Evolutionary conservation across 2,329 filamentous ascomycete species (phyloP).

Genomic region (Monosporascus sp.): DNA sequence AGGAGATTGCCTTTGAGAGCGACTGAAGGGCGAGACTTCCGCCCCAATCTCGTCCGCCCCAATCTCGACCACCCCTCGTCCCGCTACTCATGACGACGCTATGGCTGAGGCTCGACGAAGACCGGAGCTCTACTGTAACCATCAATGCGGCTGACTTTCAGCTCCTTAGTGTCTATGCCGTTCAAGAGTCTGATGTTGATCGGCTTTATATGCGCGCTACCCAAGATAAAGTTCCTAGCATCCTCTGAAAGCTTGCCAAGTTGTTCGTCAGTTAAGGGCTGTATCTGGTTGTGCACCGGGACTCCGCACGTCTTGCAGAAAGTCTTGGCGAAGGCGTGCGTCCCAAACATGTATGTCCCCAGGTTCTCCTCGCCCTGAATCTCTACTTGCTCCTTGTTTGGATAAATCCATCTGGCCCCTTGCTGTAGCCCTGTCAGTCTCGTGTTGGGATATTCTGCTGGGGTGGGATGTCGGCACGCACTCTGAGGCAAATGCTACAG

Average conservation of each 20-base stretch:
- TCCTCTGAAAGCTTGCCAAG: constrained; percentile 27
- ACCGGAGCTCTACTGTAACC: constrained; percentile 19
- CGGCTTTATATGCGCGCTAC: constrained; percentile 13
- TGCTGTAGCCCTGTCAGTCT: constrained; percentile 25
- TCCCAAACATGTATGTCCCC: constrained; percentile 31
- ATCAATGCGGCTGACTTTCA: constrained; percentile 20
- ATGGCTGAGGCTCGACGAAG: constrained; percentile 28
- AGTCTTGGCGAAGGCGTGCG: constrained; percentile 29
- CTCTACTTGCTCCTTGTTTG: constrained; percentile 31
- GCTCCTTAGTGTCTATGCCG: constrained; percentile 28
- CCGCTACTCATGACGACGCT: constrained; percentile 2
- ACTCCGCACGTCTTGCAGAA: constrained; percentile 48
- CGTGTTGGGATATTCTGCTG: background rate
- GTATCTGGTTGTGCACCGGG: constrained; percentile 29
- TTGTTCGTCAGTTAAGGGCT: constrained; percentile 29
- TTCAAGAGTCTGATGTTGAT: constrained; percentile 36
- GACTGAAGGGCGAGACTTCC: background rate
- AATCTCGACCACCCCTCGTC: background rate
- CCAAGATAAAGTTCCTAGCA: constrained; percentile 10
- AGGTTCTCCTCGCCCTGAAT: constrained; percentile 37
- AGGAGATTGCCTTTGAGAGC: too few relatives aligned
- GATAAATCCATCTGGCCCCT: constrained; percentile 42
- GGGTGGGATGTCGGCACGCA: constrained; percentile 11
- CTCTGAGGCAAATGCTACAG: constrained; percentile 45
- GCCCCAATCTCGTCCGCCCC: background rate